Conservation (phyloP, 1,284 basidiomycete genomes). For the Entoloma clypeatum region DNA sequence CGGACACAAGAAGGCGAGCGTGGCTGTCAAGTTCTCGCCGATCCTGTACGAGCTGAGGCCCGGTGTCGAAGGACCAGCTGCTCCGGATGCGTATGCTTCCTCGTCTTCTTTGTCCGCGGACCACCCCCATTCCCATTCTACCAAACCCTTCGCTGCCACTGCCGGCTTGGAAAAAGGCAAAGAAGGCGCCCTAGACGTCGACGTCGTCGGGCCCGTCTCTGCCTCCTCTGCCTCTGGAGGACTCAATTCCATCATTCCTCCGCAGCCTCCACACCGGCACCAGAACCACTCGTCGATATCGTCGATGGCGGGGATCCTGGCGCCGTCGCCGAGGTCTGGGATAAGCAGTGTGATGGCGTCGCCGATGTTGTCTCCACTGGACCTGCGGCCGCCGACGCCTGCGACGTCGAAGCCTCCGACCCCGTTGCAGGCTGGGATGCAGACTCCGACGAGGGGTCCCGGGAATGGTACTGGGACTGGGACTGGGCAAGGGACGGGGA, state of each 20-base stretch:
- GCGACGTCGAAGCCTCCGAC: constrained; percentile 54
- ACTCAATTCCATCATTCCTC: constrained; percentile 23
- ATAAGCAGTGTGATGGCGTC: constrained; percentile 39
- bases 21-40: constrained; percentile 93
- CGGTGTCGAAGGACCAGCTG: constrained; percentile 43
- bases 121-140: constrained; percentile 35
- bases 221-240: constrained; percentile 12
- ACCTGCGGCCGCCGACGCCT: constrained; percentile 55
- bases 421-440: constrained; percentile 27
- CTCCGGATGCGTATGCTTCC: no score
- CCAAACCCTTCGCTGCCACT: constrained; percentile 37
- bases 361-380: constrained; percentile 56
- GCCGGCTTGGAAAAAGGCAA: constrained; percentile 64
- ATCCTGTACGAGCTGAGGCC: constrained; percentile 85
- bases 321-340: constrained; percentile 35
- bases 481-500: no score
- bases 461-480: no score
- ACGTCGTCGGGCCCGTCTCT: constrained; percentile 46
- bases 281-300: constrained; percentile 13
- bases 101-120: no score
- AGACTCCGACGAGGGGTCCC: constrained; percentile 18
- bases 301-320: constrained; percentile 28
- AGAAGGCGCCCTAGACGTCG: constrained; percentile 61
- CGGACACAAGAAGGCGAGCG: constrained; percentile 93
- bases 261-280: constrained; percentile 28